Evolutionary conservation across 164 flowering plant species (phyloP).

Genomic region (Magnolia officinalis): DNA sequence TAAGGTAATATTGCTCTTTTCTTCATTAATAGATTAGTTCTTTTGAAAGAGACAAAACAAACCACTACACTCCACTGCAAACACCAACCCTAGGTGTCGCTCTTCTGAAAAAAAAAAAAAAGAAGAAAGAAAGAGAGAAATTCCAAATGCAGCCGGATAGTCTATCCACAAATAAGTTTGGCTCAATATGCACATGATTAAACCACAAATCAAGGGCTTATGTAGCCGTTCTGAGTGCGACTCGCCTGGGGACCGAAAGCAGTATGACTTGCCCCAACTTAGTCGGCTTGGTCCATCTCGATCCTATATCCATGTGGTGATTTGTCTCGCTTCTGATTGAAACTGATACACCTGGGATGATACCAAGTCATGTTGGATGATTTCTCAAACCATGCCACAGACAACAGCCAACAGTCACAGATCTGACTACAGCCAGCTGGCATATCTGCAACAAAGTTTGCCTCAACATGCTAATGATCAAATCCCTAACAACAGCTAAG

Average conservation of each 20-base stretch:
- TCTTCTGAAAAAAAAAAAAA: too few relatives aligned
- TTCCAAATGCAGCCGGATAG: too few relatives aligned
- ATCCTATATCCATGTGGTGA: not conserved
- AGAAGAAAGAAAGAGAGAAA: too few relatives aligned
- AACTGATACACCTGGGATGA: not conserved
- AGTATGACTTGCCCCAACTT: not conserved
- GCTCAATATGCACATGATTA: not conserved
- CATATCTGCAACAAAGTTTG: too few relatives aligned
- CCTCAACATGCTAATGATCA: not conserved
- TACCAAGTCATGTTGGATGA: not conserved
- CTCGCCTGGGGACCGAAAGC: not conserved
- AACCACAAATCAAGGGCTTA: not conserved
- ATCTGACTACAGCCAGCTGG: not conserved
- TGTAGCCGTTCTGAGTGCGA: not conserved
- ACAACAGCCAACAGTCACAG: not conserved
- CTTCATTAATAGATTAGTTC: not conserved
- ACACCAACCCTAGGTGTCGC: not conserved
- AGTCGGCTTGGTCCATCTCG: not conserved
- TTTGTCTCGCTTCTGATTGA: not conserved
- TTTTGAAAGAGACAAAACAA: not conserved
- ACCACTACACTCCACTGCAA: not conserved
- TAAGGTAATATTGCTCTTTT: not conserved
- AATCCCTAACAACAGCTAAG: not conserved
- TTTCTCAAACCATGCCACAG: not conserved
- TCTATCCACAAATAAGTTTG: not conserved